These are phyloP conservation scores for Chrysoporthe austroafricana DNA, from an alignment of 2,329 filamentous ascomycete genomes.

Conservation along the genomic window DNA sequence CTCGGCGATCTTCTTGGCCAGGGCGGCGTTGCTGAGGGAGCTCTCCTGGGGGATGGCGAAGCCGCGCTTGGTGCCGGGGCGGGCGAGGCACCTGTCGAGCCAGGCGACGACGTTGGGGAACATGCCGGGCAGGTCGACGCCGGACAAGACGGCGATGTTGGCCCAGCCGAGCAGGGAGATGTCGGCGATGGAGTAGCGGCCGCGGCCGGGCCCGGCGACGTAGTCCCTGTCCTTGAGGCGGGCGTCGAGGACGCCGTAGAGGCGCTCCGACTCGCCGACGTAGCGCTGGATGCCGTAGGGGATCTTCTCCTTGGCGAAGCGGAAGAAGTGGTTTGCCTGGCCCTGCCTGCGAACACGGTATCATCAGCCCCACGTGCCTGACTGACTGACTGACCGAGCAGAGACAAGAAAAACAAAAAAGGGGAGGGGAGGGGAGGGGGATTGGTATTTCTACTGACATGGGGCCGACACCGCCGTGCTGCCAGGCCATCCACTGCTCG, in stretches of 20 bases:
- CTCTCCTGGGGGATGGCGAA: constrained; percentile 59
- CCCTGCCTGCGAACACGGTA: constrained; percentile 59
- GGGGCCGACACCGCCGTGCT: constrained; percentile 75
- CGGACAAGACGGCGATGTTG: constrained; percentile 59
- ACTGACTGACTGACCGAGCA: background rate
- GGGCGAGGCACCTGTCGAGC: constrained; percentile 63
- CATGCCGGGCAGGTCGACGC: constrained; percentile 61
- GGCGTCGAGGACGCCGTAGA: constrained; percentile 73
- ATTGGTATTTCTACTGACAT: constrained; percentile 49
- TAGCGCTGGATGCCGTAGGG: constrained; percentile 75
- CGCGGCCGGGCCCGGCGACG: constrained; percentile 55
- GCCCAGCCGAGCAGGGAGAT: constrained; percentile 76
- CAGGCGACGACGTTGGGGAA: constrained; percentile 71
- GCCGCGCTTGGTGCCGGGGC: constrained; percentile 67
- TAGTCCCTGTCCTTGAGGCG: constrained; percentile 60
- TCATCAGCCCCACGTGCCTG: no score
- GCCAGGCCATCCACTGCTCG: constrained; percentile 70
- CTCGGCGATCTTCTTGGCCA: constrained; percentile 44
- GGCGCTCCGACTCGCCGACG: constrained; percentile 72
- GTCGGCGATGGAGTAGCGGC: constrained; percentile 70
- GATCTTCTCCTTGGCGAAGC: constrained; percentile 69
- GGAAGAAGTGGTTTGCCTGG: constrained; percentile 74
- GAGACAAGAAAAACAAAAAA: background rate
- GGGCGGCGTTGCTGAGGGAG: constrained; percentile 43
- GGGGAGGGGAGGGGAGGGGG: background rate